Evolutionary conservation across 2,329 filamentous ascomycete species (phyloP).

Genomic region (Ceratocystis colombiana): DNA sequence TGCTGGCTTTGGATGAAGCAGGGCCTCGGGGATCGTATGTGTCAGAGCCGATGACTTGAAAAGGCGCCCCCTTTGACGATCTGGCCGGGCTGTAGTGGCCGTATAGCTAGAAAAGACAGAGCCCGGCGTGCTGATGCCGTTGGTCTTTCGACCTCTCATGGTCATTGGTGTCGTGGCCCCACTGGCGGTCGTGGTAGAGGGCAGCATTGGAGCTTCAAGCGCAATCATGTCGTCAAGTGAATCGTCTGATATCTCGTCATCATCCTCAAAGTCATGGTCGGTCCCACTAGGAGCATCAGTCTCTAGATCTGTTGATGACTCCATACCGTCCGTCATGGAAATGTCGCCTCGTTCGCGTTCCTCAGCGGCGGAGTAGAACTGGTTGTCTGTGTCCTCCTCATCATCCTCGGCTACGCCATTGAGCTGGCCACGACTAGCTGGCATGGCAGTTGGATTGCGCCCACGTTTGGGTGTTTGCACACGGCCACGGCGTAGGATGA

Average conservation of each 20-base stretch:
- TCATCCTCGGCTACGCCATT: slow-evolving; percentile 53
- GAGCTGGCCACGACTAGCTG: slow-evolving; percentile 41
- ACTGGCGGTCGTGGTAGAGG: slow-evolving; percentile 55
- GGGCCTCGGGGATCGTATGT: slow-evolving; percentile 58
- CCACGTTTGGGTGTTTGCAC: slow-evolving; percentile 45
- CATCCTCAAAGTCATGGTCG: slow-evolving; percentile 66
- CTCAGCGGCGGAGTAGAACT: slow-evolving; percentile 86
- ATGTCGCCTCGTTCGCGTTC: slow-evolving; percentile 52
- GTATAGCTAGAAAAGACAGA: slow-evolving; percentile 87
- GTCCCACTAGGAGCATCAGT: slow-evolving; percentile 57
- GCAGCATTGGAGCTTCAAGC: slow-evolving; percentile 65
- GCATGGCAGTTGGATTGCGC: slow-evolving; percentile 39
- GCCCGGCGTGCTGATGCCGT: slow-evolving; percentile 69
- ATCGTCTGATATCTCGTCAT: slow-evolving; percentile 73
- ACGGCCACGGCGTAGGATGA: slow-evolving; percentile 63
- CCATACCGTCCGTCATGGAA: slow-evolving; percentile 46
- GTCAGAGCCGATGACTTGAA: slow-evolving; percentile 77
- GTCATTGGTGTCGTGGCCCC: slow-evolving; percentile 73
- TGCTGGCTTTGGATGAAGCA: slow-evolving; percentile 73
- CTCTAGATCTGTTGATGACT: slow-evolving; percentile 50
- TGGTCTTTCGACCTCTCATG: slow-evolving; percentile 56
- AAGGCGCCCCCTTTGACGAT: slow-evolving; percentile 61
- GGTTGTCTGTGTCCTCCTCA: slow-evolving; percentile 70
- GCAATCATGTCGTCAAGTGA: slow-evolving; percentile 91
- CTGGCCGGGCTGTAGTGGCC: slow-evolving; percentile 65